Evolutionary conservation across 768 basidiomycete genomes (phyloP).

Genomic region (Tylopilus plumbeoviolaceoides): DNA sequence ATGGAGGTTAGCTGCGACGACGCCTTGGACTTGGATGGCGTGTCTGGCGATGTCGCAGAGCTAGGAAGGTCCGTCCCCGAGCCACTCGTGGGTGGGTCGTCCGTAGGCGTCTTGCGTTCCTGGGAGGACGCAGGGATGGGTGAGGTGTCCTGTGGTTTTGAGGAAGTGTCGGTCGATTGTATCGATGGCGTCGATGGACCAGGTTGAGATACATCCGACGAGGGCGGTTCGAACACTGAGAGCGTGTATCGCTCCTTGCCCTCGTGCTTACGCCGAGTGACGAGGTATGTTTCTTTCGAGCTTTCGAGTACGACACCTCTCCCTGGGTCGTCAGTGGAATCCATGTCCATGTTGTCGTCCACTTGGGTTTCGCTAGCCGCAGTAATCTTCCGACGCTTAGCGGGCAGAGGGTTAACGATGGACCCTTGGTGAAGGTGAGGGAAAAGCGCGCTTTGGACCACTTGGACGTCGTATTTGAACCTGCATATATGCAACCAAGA

Average conservation of each 20-base stretch:
- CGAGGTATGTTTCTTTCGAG: slow-evolving; percentile 19
- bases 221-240: slow-evolving; percentile 8
- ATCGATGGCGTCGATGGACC: not conserved
- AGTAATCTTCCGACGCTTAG: slow-evolving; percentile 28
- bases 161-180: not conserved
- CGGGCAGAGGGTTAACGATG: slow-evolving; percentile 12
- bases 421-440: slow-evolving; percentile 27
- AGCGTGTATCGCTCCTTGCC: slow-evolving; percentile 18
- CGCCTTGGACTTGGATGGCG: not conserved
- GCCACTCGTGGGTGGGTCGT: not conserved
- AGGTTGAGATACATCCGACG: not conserved
- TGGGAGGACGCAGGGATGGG: not conserved
- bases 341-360: slow-evolving; percentile 8
- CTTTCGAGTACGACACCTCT: slow-evolving; percentile 26
- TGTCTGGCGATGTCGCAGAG: not conserved
- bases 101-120: not conserved
- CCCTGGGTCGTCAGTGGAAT: slow-evolving; percentile 6
- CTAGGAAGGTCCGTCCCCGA: slow-evolving; percentile 3
- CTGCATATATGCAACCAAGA: slow-evolving; percentile 25
- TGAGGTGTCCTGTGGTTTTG: slow-evolving; percentile 2
- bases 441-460: slow-evolving; percentile 44
- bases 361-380: slow-evolving; percentile 3
- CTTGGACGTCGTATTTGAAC: slow-evolving; percentile 49
- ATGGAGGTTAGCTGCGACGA: not conserved
- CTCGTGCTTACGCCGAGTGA: slow-evolving; percentile 10